Evolutionary conservation across 73 alveolate genomes (phyloP).

Genomic region (Uronychia binucleata): DNA sequence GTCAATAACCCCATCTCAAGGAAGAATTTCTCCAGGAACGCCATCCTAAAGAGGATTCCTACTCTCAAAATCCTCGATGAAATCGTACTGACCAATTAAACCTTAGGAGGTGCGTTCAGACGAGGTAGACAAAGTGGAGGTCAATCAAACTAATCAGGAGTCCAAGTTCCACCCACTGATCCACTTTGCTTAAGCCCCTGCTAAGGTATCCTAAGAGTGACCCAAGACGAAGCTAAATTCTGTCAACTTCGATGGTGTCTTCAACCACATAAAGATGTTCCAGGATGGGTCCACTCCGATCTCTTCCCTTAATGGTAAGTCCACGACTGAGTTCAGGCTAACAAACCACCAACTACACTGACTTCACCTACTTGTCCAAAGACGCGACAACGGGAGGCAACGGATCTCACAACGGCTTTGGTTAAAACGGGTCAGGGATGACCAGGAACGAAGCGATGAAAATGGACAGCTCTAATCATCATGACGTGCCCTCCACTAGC

Average conservation of each 20-base stretch:
- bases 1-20: constrained; percentile 1
- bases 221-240: constrained; percentile 57
- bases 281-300: constrained; percentile 8
- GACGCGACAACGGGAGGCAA: background rate
- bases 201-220: background rate
- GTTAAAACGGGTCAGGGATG: background rate
- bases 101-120: constrained; percentile 52
- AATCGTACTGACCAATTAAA: background rate
- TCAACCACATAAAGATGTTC: constrained; percentile 41
- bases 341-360: background rate
- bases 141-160: constrained; percentile 20
- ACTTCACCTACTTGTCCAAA: background rate
- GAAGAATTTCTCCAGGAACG: background rate
- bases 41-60: background rate
- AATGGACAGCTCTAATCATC: background rate
- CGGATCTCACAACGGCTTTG: no score
- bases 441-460: background rate
- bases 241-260: constrained; percentile 67
- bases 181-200: constrained; percentile 53
- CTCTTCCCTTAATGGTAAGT: background rate
- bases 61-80: background rate
- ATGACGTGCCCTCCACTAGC: background rate
- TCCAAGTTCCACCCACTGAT: constrained; percentile 57
- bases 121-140: constrained; percentile 76
- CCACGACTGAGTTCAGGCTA: background rate